Evolutionary conservation across 768 basidiomycete genomes (phyloP), one percentile per base, ranked within the genome.

Genomic region (Exsudoporus frostii): DNA sequence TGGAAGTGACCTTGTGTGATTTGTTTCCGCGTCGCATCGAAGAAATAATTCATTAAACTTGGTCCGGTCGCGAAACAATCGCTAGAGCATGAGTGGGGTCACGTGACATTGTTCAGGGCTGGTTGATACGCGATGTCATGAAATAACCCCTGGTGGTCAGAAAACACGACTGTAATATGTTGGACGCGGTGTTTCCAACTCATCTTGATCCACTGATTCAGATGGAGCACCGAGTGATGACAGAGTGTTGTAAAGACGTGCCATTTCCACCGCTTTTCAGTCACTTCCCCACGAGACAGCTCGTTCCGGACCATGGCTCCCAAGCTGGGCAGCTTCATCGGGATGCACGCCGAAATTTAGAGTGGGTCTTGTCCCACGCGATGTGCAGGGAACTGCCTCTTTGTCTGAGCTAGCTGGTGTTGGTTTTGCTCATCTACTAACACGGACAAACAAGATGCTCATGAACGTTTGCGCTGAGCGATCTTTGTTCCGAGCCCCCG

Each of bases 11-110:
- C 73, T 86, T 88, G 71, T 75, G 76, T 6, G 85, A 87, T 65
- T 85, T 86, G 71, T 88, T 88, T 14, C 73, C 70, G 50, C 84
- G 75, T 54, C 85, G 76, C 62, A 71, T 75, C 76, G 51, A 51
- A 53, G 56, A 54, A 56, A 52, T 42, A 37, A 27, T 19, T 38
- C 14, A 34, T 15, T 49, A 43, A 45, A 36, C 34, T 56, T 22
- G 2, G 22, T 45, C 41, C 8, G 39, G 11, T 37, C 42, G 32
- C 27, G 27, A 33, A 33, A 15, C 11, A 15, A 33, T 24, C 29
- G n/a, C n/a, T 4, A 42, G 17, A 4, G 25, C 24, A 10, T 45
- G 20, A 17, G 9, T 0, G 7, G 2, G 20, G 22, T 46, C 45
- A 46, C 45, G 32, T 46, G 45, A 17, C 1, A 7, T 1, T 5